These are phyloP conservation scores for Neohortaea acidophila DNA, from an alignment of 495 filamentous ascomycete genomes.

Conservation along the genomic window DNA sequence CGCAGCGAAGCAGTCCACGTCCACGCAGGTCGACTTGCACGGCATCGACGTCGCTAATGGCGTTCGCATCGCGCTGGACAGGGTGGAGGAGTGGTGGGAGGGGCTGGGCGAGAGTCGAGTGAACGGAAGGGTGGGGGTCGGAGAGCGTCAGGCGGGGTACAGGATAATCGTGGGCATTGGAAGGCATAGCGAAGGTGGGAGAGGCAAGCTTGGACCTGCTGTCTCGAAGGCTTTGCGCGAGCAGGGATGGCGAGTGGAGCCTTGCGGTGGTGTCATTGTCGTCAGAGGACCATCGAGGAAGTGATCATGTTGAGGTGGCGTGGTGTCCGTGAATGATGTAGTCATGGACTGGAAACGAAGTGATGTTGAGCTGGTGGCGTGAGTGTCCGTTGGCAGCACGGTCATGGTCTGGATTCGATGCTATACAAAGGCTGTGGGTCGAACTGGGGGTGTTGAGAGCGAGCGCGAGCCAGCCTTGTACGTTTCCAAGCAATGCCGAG, in stretches of 20 bases:
- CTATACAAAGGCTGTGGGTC: too few species aligned
- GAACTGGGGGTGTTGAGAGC: too few species aligned
- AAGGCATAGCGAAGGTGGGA: conserved; percentile 61
- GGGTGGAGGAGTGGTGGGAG: conserved; percentile 67
- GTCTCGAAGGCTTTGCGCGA: conserved; percentile 58
- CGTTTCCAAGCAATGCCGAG: too few species aligned
- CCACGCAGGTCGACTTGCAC: conserved; percentile 57
- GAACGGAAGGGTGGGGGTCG: conserved; percentile 24
- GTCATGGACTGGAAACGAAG: too few species aligned
- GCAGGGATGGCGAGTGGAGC: conserved; percentile 70
- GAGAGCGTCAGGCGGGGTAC: conserved; percentile 30
- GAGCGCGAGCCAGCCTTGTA: too few species aligned
- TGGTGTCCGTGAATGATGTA: too few species aligned
- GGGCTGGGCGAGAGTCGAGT: conserved; percentile 43
- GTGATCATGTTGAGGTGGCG: too few species aligned
- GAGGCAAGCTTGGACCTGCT: conserved; percentile 59
- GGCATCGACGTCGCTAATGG: conserved; percentile 69
- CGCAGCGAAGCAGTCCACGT: conserved; percentile 41
- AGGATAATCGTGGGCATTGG: conserved; percentile 71
- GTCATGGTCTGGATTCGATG: too few species aligned
- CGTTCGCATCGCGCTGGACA: conserved; percentile 52
- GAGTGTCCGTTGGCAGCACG: too few species aligned
- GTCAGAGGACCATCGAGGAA: background rate
- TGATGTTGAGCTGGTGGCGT: too few species aligned
- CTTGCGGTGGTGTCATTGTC: background rate